Conservation (phyloP, 441 rosid species). For the Populus hybrid region DNA sequence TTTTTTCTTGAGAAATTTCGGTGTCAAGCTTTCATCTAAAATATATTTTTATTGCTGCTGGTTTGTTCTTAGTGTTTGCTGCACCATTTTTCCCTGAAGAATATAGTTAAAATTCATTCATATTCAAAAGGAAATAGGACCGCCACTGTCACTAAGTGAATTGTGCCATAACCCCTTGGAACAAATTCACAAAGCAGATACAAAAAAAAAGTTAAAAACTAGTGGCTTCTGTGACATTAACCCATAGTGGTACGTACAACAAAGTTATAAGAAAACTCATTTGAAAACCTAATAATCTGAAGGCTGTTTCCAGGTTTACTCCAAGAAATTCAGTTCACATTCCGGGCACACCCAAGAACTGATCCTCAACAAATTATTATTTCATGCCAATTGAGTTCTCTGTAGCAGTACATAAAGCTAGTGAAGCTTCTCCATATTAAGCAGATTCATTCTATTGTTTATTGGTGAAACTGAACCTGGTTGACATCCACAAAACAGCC, state of each 20-base stretch:
- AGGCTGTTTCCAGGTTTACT: too few species aligned
- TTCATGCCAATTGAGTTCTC: background rate
- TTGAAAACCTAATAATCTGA: too few species aligned
- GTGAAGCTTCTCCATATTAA: background rate
- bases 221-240: background rate
- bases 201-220: background rate
- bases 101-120: background rate
- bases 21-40: background rate
- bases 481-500: background rate
- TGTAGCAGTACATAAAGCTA: conserved; percentile 1
- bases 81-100: background rate
- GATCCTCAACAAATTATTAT: background rate
- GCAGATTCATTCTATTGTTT: background rate
- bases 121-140: background rate
- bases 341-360: background rate
- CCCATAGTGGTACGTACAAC: too few species aligned
- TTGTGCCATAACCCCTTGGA: background rate
- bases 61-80: background rate
- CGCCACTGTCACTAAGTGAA: background rate
- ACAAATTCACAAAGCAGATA: background rate
- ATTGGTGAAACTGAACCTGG: conserved; percentile 7
- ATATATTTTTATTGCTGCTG: background rate
- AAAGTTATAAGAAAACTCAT: too few species aligned
- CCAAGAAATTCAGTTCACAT: background rate
- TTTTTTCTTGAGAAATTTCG: background rate